Evolutionary conservation across 805 yeast genomes (phyloP), one percentile per base, ranked within the genome.

Genomic region (Zygoascus tannicola): DNA sequence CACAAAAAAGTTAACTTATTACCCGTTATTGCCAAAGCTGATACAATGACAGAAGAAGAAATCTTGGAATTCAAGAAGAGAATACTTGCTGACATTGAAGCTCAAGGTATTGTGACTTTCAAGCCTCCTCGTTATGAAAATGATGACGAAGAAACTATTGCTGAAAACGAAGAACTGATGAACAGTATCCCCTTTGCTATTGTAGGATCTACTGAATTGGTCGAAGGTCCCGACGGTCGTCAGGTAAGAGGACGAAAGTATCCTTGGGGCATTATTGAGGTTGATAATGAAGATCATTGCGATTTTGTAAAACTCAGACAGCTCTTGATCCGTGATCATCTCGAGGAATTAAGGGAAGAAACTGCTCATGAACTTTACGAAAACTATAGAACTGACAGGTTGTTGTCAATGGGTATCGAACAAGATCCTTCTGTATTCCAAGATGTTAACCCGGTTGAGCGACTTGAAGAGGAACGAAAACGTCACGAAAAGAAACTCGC

Each of bases 231-330:
- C 35, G 92, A 84, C 58, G 96, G 96, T 35, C 75, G 85, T 62
- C 53, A 62, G 36, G 94, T 88, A 37, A 79, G 97, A 64, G 97
- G 95, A 54, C 83, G 98, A 67, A 69, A 76, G 50, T 90, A 90
- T 63, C 97, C 97, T 49, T 92, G 98, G 98, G 97, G 97, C 53
- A 73, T 83, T 19, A 83, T 92, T 56, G 97, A 92, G 67, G 88
- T 92, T 54, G 97, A 87, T 63, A 90, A 92, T 63, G 92, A 85
- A 67, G 78, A 79, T 45, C 97, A 92, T 63, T 83, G 87, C 63
- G 98, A 90, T 66, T 92, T 90, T 63, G 79, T 83, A 52, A 80
- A 79, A 64, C 75, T 90, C 63, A 82, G 97, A 56, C 94, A 87
- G 63, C 73, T 92, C 62, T 74, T 90, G 60, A 74, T 92, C 49